Percentiles rank a stretch among this genome's conserved stretches.
These are phyloP conservation scores for Phialophora verrucosa DNA, from an alignment of 2,329 filamentous ascomycete genomes.

Conservation along the genomic window DNA sequence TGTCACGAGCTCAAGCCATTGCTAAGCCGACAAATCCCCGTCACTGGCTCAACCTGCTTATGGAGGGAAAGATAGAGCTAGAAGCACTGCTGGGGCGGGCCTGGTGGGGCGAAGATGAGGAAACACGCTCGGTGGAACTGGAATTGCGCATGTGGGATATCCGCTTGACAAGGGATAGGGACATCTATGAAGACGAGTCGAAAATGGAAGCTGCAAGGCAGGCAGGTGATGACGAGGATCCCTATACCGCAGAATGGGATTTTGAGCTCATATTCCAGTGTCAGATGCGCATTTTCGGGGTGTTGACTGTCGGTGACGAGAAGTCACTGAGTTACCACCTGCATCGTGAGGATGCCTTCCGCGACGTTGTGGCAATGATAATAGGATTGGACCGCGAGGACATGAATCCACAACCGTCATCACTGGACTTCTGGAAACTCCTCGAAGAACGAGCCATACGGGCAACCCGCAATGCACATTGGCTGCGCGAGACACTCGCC, in stretches of 20 bases:
- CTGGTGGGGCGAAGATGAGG: slow-evolving; percentile 9
- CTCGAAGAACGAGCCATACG: slow-evolving; percentile 17
- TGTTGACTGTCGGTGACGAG: slow-evolving; percentile 18
- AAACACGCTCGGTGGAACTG: not conserved
- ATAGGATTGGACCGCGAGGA: slow-evolving; percentile 3
- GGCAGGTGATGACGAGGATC: not conserved
- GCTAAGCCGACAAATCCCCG: not conserved
- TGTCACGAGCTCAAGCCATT: not conserved
- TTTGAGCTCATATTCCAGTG: slow-evolving; percentile 14
- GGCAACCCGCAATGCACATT: slow-evolving; percentile 15
- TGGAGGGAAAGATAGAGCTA: not conserved
- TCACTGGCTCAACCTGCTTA: not conserved
- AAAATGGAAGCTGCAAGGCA: not conserved
- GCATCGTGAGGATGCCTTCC: slow-evolving; percentile 1
- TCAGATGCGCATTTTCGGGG: slow-evolving; percentile 18
- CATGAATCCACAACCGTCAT: not conserved
- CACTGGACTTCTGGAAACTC: slow-evolving; percentile 16
- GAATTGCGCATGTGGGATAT: slow-evolving; percentile 13
- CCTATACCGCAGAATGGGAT: slow-evolving; percentile 12
- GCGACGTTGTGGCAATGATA: not conserved
- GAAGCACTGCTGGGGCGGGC: not conserved
- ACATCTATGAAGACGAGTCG: slow-evolving; percentile 2
- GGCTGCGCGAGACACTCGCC: slow-evolving; percentile 18
- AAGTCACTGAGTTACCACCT: slow-evolving; percentile 3
- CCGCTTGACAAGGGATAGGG: slow-evolving; percentile 3